Evolutionary conservation across 2,329 filamentous ascomycete genomes (phyloP).

Genomic region (Arthrobotrys sphaeroides): DNA sequence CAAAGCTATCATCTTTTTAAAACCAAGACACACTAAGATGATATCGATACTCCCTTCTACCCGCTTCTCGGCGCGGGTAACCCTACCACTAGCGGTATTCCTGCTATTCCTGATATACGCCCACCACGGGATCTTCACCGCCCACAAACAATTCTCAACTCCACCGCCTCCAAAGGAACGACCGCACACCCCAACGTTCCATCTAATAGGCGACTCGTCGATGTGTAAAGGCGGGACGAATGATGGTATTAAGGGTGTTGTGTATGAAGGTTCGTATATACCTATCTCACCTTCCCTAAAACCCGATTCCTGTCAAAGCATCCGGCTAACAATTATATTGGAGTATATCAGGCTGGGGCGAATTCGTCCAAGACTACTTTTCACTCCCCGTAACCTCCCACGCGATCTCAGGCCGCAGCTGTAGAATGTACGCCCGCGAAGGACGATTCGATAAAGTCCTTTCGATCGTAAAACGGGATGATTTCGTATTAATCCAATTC

Average conservation of each 20-base stretch:
- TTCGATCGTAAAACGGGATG: not conserved
- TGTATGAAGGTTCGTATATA: slow-evolving; percentile 40
- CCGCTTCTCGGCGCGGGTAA: not conserved
- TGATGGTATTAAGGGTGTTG: slow-evolving; percentile 29
- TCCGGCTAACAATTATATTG: too few species aligned
- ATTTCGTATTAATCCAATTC: slow-evolving; percentile 35
- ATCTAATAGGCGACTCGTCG: slow-evolving; percentile 32
- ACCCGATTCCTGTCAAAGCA: not conserved
- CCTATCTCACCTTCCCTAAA: too few species aligned
- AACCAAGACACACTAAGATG: too few species aligned
- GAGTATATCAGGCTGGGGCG: slow-evolving; percentile 27
- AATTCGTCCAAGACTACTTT: slow-evolving; percentile 27
- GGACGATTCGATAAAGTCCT: slow-evolving; percentile 25
- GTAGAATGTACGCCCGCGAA: slow-evolving; percentile 30
- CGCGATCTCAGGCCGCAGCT: slow-evolving; percentile 29
- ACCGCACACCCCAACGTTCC: not conserved
- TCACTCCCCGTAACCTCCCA: not conserved
- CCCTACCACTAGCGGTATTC: not conserved
- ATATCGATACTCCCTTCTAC: not conserved
- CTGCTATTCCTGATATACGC: not conserved
- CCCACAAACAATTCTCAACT: not conserved
- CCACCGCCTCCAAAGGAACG: not conserved
- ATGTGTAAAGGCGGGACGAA: slow-evolving; percentile 38
- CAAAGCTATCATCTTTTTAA: too few species aligned
- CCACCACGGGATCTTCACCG: not conserved